Conservation (phyloP, 1,139 yeast species). For the Yamadazyma blattariae region DNA sequence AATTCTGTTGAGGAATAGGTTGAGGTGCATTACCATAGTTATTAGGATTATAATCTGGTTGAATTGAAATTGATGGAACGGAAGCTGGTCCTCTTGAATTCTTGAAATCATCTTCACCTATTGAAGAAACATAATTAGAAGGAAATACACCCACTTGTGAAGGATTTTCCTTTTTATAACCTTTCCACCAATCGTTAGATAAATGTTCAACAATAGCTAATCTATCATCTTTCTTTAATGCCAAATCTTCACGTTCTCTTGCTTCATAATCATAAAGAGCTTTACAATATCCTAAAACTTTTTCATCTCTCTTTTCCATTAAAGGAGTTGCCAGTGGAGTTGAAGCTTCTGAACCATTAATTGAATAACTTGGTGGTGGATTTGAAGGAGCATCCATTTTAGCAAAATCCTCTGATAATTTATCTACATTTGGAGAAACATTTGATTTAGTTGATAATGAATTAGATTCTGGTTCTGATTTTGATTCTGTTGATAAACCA, state of each 20-base stretch:
- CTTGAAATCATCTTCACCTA: slow-evolving; percentile 36
- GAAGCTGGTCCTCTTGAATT: slow-evolving; percentile 8
- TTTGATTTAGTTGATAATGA: background rate
- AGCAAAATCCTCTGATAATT: background rate
- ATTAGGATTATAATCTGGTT: slow-evolving; percentile 14
- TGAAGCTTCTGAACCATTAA: background rate
- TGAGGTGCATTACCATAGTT: slow-evolving; percentile 14
- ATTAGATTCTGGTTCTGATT: too few relatives aligned
- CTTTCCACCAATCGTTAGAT: slow-evolving; percentile 92
- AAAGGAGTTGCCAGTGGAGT: background rate
- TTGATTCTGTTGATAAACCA: too few relatives aligned
- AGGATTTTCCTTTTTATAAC: slow-evolving; percentile 46
- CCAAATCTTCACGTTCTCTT: slow-evolving; percentile 72
- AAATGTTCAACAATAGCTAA: slow-evolving; percentile 69
- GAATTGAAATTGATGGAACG: background rate
- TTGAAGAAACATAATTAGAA: slow-evolving; percentile 68
- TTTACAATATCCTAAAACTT: slow-evolving; percentile 44
- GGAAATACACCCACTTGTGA: slow-evolving; percentile 83
- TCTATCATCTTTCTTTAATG: slow-evolving; percentile 62
- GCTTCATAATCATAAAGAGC: slow-evolving; percentile 69
- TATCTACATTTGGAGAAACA: background rate
- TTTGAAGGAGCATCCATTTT: background rate
- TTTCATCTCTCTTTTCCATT: slow-evolving; percentile 2
- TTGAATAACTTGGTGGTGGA: slow-evolving; percentile 2
- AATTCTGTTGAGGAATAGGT: slow-evolving; percentile 4